Conservation (phyloP, 371 early-diverging fungal genomes). For the Dentiscutata heterogama region DNA sequence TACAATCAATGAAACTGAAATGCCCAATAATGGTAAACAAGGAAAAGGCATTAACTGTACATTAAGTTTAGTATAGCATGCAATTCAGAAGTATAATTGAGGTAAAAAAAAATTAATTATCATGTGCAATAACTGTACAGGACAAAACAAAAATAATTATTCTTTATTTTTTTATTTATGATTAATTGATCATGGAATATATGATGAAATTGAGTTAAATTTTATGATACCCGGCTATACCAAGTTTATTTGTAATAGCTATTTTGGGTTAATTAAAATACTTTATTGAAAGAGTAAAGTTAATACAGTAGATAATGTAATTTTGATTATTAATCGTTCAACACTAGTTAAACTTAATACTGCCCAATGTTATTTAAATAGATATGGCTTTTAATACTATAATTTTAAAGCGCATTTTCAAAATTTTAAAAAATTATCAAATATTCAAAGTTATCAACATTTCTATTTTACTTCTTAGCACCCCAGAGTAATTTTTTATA, state of each 20-base stretch:
- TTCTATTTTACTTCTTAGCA: not conserved
- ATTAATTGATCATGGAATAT: no score
- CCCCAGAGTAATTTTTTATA: not conserved
- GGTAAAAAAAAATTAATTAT: not conserved
- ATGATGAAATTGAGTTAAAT: no score
- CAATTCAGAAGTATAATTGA: conserved; percentile 13
- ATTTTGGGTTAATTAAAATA: no score
- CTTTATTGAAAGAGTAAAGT: not conserved
- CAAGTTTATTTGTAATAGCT: no score
- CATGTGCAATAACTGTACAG: conserved; percentile 17
- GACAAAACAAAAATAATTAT: no score
- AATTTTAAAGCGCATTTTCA: conserved; percentile 25
- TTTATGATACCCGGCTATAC: no score
- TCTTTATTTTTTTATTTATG: no score
- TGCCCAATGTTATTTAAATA: not conserved
- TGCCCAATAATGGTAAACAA: not conserved
- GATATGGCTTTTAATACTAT: not conserved
- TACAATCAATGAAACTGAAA: not conserved
- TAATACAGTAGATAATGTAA: conserved; percentile 16
- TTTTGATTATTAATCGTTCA: not conserved
- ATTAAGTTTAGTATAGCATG: conserved; percentile 14
- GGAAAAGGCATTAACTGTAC: conserved; percentile 5
- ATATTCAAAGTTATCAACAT: conserved; percentile 6
- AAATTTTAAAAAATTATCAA: conserved; percentile 4
- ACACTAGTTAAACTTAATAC: not conserved